These are phyloP conservation scores for Saussurea involucrata DNA, from an alignment of 129 eudicot genomes.

Conservation along the genomic window DNA sequence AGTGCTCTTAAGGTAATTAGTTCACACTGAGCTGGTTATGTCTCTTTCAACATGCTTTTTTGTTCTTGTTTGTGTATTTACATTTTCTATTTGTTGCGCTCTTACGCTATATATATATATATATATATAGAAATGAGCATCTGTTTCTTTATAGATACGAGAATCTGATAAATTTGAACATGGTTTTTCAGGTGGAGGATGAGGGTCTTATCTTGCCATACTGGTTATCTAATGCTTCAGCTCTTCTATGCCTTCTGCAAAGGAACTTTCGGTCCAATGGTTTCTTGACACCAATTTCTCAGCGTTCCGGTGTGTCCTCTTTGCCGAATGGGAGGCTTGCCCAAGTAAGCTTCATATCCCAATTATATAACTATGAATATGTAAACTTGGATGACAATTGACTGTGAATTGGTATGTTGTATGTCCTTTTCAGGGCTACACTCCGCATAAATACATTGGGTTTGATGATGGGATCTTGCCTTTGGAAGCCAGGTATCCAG, in stretches of 20 bases:
- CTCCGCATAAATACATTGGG: conserved; percentile 70
- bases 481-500: conserved; percentile 94
- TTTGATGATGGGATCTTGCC: conserved; percentile 79
- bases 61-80: not conserved
- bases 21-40: not conserved
- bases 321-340: conserved; percentile 70
- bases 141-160: not conserved
- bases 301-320: conserved; percentile 66
- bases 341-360: conserved; percentile 51
- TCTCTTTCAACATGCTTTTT: not conserved
- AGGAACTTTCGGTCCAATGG: conserved; percentile 86
- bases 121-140: not conserved
- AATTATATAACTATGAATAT: not conserved
- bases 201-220: conserved; percentile 78
- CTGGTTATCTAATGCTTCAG: conserved; percentile 89
- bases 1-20: conserved; percentile 62
- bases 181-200: conserved; percentile 66
- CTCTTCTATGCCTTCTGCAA: conserved; percentile 89
- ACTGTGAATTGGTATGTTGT: not conserved
- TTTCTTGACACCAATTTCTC: conserved; percentile 68
- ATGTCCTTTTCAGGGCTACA: conserved; percentile 47
- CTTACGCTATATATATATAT: not conserved
- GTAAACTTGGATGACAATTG: not conserved
- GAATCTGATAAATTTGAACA: not conserved
- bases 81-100: not conserved